Base-by-base conservation (phyloP, 2,329 filamentous ascomycete genomes). In the Clarireedia sp. region DNA sequence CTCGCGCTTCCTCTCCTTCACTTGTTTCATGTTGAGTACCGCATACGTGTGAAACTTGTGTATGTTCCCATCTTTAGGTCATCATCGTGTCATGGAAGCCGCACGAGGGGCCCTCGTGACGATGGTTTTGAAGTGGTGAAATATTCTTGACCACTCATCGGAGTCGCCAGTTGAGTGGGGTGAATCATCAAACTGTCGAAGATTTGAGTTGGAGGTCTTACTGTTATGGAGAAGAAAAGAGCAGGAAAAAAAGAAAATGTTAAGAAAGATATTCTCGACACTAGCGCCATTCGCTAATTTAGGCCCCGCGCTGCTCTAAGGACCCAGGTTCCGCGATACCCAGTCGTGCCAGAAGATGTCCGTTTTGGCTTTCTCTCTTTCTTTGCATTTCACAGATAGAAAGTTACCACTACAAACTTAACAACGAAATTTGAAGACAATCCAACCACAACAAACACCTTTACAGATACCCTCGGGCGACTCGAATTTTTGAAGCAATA, bases 51-150 rank as follows among this genome's bases (percentile, higher is more conserved):
- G 2, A 21, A 17, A 33, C 29, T 12, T 19, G 10, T 19, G 19
- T 55, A 66, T 83, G 81, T 83, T 71, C 76, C 80, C 78, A 73
- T 78, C 79, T 74, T 75, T 75, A 84, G 82, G 82, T 86, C 81
- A 80, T 83, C 81, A 79, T 73, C 80, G 74, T 70, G 75, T 86
- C 82, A 79, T 85, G 82, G 76, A 75, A 76, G 77, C 76, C 74
- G 70, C 72, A 71, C 62, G 63, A 70, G 74, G 73, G 77, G 74
- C 81, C 80, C 82, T 89, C 85, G 81, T 83, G 80, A 83, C 80
- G 79, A 89, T 85, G 85, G 86, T 89, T 89, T 89, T 89, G 86
- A 76, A 85, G 82, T 80, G 80, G 84, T 50, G 79, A 72, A 70
- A 59, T 54, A 53, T 73, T 89, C 85, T 89, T 74, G 85, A 86